Base-by-base conservation (phyloP, 768 basidiomycete species). In the Boletus rubropictus region DNA sequence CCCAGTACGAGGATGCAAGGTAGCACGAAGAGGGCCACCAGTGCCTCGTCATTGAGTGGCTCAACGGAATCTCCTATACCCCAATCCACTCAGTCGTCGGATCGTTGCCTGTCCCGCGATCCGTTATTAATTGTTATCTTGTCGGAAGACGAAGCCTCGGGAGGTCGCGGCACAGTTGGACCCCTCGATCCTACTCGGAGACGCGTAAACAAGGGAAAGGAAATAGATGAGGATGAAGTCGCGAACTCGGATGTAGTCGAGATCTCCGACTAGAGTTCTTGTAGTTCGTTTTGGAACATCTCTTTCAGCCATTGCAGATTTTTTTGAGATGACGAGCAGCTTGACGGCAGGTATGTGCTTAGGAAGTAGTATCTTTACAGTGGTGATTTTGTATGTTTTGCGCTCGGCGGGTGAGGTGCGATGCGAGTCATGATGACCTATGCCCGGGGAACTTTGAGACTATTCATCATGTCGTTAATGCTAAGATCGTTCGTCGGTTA, bases 181-280 rank as follows among this genome's bases (percentile, higher is more conserved):
- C 45, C 49, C 11, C 44, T 47, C n/a, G 1, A 49, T 20, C 42
- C 38, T 33, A 38, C 38, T 42, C 46, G 45, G 45, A 48, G 53
- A 48, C 54, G 24, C 21, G 21, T 20, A 33, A 39, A 34, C 10
- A 54, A 48, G 17, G 7, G 24, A 38, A 49, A 22, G 34, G 28
- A 15, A 60, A 67, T 53, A 67, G 76, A 29, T 52, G 20, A 54
- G 21, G 54, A 62, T 60, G 70, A 54, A 66, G 75, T 28, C 54
- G 17, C 52, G 10, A 58, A 64, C 21, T 66, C 63, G 15, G 77
- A 80, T 21, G 69, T 86, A 24, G 80, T 87, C 55, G 77, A 81
- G 47, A 66, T 88, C 33, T 80, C 76, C 39, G 53, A 59, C 39
- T 60, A 60, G 46, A 28, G 31, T 32, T 24, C 10, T 42, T 24